Conservation (phyloP, 495 filamentous ascomycete species). For the Penicillium diatomitis region DNA sequence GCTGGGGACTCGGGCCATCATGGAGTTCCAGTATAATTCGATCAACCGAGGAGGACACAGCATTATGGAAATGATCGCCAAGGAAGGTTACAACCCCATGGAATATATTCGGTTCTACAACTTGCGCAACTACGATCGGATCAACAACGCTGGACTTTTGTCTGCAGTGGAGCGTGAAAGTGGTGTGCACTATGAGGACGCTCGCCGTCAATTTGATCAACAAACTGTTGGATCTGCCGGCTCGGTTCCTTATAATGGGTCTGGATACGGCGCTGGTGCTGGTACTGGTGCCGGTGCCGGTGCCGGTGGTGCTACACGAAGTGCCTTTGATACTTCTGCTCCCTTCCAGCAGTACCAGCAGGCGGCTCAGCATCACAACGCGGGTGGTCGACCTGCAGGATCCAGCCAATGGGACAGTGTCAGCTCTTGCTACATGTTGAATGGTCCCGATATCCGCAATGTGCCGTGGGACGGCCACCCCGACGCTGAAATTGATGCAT, state of each 20-base stretch:
- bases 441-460: conserved; percentile 61
- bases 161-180: conserved; percentile 52
- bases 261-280: too few species aligned
- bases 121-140: conserved; percentile 83
- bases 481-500: conserved; percentile 73
- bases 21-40: conserved; percentile 87
- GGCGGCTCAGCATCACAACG: conserved; percentile 40
- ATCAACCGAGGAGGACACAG: conserved; percentile 84
- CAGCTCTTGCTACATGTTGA: conserved; percentile 75
- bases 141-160: conserved; percentile 64
- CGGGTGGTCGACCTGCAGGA: conserved; percentile 18
- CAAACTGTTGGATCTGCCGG: conserved; percentile 25
- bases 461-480: conserved; percentile 68
- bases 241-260: conserved; percentile 13
- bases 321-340: conserved; percentile 32
- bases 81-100: conserved; percentile 61
- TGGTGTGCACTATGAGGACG: conserved; percentile 67
- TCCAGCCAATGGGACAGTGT: conserved; percentile 64
- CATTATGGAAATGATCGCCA: conserved; percentile 71
- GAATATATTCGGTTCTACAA: conserved; percentile 95
- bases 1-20: conserved; percentile 84
- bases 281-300: too few species aligned
- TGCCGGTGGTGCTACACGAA: conserved; percentile 13
- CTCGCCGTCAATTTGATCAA: conserved; percentile 57
- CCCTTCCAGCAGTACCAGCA: conserved; percentile 58